phyloP scores from a whole-genome alignment of 768 basidiomycete species.

The Mycena floridula region DNA sequence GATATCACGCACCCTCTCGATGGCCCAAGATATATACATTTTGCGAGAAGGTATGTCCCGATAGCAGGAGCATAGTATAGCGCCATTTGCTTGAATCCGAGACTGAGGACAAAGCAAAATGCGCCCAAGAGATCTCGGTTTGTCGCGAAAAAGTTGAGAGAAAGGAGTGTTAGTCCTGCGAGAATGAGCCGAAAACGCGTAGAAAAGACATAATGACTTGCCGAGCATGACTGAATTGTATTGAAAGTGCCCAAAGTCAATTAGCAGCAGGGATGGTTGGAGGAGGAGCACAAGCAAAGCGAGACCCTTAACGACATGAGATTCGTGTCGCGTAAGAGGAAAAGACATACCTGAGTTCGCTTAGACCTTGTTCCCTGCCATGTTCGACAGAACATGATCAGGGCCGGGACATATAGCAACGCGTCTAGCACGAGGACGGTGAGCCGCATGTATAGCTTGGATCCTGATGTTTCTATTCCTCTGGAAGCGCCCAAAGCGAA shows the following conservation, averaged over 20 bases:
- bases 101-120: slow-evolving; percentile 72
- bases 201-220: slow-evolving; percentile 20
- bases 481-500: slow-evolving; percentile 65
- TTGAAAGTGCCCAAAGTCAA: slow-evolving; percentile 94
- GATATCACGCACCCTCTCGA: slow-evolving; percentile 50
- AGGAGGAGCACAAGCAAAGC: slow-evolving; percentile 69
- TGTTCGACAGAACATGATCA: slow-evolving; percentile 55
- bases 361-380: slow-evolving; percentile 69
- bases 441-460: slow-evolving; percentile 74
- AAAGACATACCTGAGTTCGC: slow-evolving; percentile 62
- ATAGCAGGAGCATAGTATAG: slow-evolving; percentile 90
- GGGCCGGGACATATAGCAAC: slow-evolving; percentile 69
- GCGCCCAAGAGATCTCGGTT: slow-evolving; percentile 74
- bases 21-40: slow-evolving; percentile 79
- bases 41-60: slow-evolving; percentile 86
- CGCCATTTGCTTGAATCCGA: slow-evolving; percentile 96
- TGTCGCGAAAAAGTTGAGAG: slow-evolving; percentile 62
- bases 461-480: slow-evolving; percentile 60
- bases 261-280: slow-evolving; percentile 76
- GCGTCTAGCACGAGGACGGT: slow-evolving; percentile 67
- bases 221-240: slow-evolving; percentile 95
- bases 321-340: slow-evolving; percentile 1
- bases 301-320: slow-evolving; percentile 39
- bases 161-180: slow-evolving; percentile 60
- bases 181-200: not conserved